A percentile compares a stretch with the other conserved stretches of the same genome.
Conservation (phyloP, 345 rosid genomes). For the Limnanthes douglasii region DNA sequence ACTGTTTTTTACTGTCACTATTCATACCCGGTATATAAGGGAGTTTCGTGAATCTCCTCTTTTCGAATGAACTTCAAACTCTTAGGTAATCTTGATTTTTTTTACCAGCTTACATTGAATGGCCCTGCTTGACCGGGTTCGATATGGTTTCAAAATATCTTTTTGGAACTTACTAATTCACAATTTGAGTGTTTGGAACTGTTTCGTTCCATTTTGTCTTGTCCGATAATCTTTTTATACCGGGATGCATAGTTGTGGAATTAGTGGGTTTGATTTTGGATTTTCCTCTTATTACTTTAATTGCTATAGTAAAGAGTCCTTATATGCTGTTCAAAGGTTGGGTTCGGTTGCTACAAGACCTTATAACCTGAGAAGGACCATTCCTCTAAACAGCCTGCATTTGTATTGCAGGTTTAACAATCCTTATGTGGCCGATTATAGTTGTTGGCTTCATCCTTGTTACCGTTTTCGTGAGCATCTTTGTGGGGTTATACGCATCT, state of each 20-base stretch:
- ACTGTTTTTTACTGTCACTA: conserved; percentile 57
- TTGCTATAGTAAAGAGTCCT: conserved; percentile 59
- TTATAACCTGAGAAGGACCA: conserved; percentile 60
- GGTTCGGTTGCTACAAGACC: conserved; percentile 55
- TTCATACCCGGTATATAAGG: conserved; percentile 50
- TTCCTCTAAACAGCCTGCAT: conserved; percentile 77
- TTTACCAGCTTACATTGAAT: no score
- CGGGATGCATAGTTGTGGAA: conserved; percentile 56
- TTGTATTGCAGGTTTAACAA: conserved; percentile 65
- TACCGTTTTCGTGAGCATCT: conserved; percentile 46
- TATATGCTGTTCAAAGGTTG: conserved; percentile 64
- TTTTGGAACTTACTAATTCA: not conserved
- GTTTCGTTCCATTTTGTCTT: conserved; percentile 5
- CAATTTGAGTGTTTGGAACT: not conserved
- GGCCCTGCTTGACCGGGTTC: no score
- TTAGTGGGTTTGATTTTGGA: conserved; percentile 50
- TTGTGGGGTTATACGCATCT: conserved; percentile 60
- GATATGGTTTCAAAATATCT: not conserved
- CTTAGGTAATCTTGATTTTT: conserved; percentile 31
- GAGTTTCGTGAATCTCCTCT: conserved; percentile 41
- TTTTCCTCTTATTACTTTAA: conserved; percentile 52
- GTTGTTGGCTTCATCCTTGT: conserved; percentile 49
- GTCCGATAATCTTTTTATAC: conserved; percentile 60
- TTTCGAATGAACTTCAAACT: conserved; percentile 35
- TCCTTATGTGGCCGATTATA: conserved; percentile 66